These are phyloP conservation scores for Pseudogymnoascus pannorum DNA, from an alignment of 2,329 filamentous ascomycete species.

Conservation along the genomic window DNA sequence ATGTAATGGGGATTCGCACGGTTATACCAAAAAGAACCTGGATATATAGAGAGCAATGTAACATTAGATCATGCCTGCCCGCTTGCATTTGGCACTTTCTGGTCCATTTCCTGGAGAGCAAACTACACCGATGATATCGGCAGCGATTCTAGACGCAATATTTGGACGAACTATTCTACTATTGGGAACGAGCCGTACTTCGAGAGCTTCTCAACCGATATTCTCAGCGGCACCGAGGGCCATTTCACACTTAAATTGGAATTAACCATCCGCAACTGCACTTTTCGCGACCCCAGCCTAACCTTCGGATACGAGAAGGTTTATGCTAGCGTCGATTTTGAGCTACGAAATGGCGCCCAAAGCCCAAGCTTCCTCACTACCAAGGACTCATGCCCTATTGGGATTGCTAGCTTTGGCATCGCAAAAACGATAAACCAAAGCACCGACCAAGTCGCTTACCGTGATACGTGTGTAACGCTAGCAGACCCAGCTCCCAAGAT, in stretches of 20 bases:
- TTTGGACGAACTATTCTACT: not conserved
- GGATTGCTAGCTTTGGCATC: not conserved
- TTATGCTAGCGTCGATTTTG: not conserved
- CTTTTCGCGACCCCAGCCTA: not conserved
- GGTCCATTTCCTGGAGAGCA: not conserved
- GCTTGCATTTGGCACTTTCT: not conserved
- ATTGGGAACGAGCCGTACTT: not conserved
- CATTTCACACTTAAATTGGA: not conserved
- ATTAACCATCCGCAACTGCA: not conserved
- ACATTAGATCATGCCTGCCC: not conserved
- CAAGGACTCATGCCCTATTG: not conserved
- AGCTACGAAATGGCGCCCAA: not conserved
- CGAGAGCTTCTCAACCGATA: not conserved
- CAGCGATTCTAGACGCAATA: not conserved
- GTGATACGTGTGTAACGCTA: not conserved
- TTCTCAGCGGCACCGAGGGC: not conserved
- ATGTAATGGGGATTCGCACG: not conserved
- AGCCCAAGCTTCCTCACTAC: not conserved
- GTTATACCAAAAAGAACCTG: not conserved
- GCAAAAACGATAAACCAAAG: not conserved
- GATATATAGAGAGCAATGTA: too few species aligned
- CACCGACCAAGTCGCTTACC: not conserved
- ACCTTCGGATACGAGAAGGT: not conserved
- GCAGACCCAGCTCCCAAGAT: not conserved
- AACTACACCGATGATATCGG: not conserved